Evolutionary conservation across 768 basidiomycete genomes (phyloP), one percentile per base, ranked within the genome.

Genomic region (Tremella fuciformis): DNA sequence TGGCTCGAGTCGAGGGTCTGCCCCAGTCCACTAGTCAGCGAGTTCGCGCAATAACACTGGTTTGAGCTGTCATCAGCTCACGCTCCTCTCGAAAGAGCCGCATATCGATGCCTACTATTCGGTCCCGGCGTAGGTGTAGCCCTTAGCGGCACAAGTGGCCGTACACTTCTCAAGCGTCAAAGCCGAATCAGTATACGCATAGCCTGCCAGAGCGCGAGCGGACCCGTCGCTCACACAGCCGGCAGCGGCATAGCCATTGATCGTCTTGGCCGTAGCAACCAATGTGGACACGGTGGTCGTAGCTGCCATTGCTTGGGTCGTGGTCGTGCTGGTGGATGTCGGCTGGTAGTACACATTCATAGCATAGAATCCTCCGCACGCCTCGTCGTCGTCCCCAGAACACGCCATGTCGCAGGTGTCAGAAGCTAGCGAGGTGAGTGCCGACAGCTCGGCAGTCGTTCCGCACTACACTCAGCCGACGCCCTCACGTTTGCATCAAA

Each of bases 301-400:
- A 34, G 29, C 29, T 34, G 29, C 29, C 29, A 11, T 11, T 11
- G 29, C 29, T 11, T 34, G 4, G 29, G 29, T 34, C 29, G 29
- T 34, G 29, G 29, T 34, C 29, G 29, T 34, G 29, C 6, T 34
- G 4, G 29, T 34, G 4, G 29, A 6, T 34, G 29, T 34, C 6
- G 29, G 29, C 29, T 6, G 6, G 29, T 75, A 61, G 69, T 65
- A 79, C 13, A 77, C 57, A 13, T 74, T 66, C 13, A 76, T 49
- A 11, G 63, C 60, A 57, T 62, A 73, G 51, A 55, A 60, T 22
- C 70, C 73, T 49, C 77, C 77, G 55, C 77, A 78, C 6, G 61
- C 68, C 62, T 77, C 72, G 40, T 54, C 54, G 11, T 53, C 50
- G 49, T 76, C 66, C 21, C 76, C 77, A 22, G 59, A 53, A 57